Evolutionary conservation across 2,329 filamentous ascomycete species (phyloP).

Genomic region (Neurospora sp.): DNA sequence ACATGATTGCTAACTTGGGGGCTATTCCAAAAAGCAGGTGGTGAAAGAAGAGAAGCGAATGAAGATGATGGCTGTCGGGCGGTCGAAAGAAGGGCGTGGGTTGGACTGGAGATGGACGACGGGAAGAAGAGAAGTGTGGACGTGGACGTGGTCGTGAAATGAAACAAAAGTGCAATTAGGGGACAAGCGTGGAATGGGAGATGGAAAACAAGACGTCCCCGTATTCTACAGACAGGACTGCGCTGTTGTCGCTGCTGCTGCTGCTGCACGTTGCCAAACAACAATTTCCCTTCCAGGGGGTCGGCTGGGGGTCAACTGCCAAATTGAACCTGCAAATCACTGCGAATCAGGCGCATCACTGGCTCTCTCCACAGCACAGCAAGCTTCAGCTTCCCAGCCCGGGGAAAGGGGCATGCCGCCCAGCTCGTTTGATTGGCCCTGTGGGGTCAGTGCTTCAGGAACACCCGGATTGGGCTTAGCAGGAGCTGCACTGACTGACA

Average conservation of each 20-base stretch:
- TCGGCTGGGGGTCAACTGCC: conserved; percentile 5
- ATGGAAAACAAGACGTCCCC: conserved; percentile 12
- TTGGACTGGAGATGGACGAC: conserved; percentile 9
- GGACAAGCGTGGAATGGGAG: conserved; percentile 8
- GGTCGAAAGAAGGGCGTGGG: conserved; percentile 2
- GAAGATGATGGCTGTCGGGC: conserved; percentile 1
- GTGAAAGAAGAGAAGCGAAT: background rate
- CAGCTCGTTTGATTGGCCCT: conserved; percentile 17
- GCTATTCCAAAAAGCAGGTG: conserved; percentile 21
- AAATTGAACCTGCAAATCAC: background rate
- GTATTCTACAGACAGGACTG: background rate
- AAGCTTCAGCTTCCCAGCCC: conserved; percentile 8
- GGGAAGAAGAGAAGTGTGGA: background rate
- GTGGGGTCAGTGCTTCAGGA: conserved; percentile 14
- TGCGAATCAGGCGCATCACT: background rate
- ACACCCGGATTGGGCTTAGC: conserved; percentile 9
- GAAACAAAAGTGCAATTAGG: background rate
- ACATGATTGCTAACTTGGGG: conserved; percentile 26
- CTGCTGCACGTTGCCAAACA: conserved; percentile 17
- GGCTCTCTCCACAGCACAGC: background rate
- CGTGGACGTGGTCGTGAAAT: background rate
- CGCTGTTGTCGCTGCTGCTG: conserved; percentile 1
- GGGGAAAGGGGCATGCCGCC: conserved; percentile 30
- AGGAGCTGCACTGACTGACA: background rate
- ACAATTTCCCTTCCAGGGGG: conserved; percentile 22